Evolutionary conservation across 1,284 basidiomycete species (phyloP), one percentile per base, ranked within the genome.

Genomic region (Cutaneotrichosporon spelunceum): DNA sequence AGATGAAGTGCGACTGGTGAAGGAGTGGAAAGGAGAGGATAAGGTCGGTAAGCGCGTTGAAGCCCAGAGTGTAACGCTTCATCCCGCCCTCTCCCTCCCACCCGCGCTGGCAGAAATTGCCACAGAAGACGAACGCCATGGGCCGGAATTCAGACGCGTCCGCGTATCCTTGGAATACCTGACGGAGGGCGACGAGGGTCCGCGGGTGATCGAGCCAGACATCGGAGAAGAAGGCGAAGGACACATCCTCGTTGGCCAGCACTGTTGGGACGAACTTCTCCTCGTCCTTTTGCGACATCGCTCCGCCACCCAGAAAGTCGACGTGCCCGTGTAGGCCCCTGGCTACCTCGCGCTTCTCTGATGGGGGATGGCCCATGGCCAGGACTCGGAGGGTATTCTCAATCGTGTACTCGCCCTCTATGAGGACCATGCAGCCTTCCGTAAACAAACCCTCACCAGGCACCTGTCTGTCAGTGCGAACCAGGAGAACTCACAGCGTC

Each of bases 391-490:
- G 83, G 1, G 85, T 89, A 55, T 89, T 90, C 30, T 98, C 91
- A 63, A 93, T 87, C 0, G 91, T 97, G 74, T 98, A 99, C 72
- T 94, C 91, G 34, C 96, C 96, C 79, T 99, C 96, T 0, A 98
- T 87, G 10, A 99, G 84, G 1, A 93, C 91, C 78, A 97, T 89
- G 63, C 89, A 92, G 0, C 96, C 96, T 77, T 99, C 94, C 0
- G 94, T 97, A 73, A 98, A 99, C 16, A 99, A 79, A 0, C 96
- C 96, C 75, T 97, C 94, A 49, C 93, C 93, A 6, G 95, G 94
- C 63, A 91, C 90, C 93, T 93, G 66, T 4, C 6, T 3, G 61
- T 50, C 10, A 58, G 57, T 44, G 27, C 33, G 55, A 42, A 48
- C 29, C 62, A 39, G 29, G 19, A 42, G 9, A 23, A 78, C 87